Evolutionary conservation across 225 moss, liverwort and hornwort genomes (phyloP), one percentile per base, ranked within the genome.

Genomic region (Polytrichum formosum): DNA sequence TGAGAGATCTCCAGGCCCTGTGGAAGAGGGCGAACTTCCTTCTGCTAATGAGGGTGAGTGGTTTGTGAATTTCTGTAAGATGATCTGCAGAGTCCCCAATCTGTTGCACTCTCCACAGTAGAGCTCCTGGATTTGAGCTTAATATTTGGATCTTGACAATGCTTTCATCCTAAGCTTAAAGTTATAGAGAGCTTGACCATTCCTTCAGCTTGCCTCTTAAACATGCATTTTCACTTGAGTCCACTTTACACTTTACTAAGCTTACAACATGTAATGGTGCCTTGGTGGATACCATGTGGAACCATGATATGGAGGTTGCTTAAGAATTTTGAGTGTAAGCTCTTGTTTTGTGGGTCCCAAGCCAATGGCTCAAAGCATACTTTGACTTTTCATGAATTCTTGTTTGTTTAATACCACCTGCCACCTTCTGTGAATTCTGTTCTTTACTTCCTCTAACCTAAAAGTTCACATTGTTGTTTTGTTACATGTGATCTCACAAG

Each of bases 21-120:
- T 71, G 13, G 87, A 87, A 65, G 87, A 83, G 30, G 81, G 81
- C 23, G 87, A 84, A 65, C 79, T 87, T 10, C 81, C 84, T 27
- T 59, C 69, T 20, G 29, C 20, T 10, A 70, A 59, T 23, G 28
- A 70, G 59, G 69, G 69, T 70, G 29, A 67, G 67, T 67, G 53
- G 6, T 67, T 25, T 16, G 53, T 9, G 4, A 25, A 26, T 17
- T 54, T 30, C 18, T 33, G 31, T 28, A n/a, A 2, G 29, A 33
- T 65, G 65, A 6, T 6, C 23, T 26, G 18, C 18, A 56, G 31
- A 31, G 31, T 31, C 31, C 31, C 33, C 33, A 33, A 2, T 35
- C 9, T 37, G 37, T 37, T 37, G 9, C 37, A 37, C 35, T 35
- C 10, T 37, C 10, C 9, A 37, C 37, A 37, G 10, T 37, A 37